phyloP scores from a whole-genome alignment of 1,139 yeast species.

The Candida sanyaensis region DNA sequence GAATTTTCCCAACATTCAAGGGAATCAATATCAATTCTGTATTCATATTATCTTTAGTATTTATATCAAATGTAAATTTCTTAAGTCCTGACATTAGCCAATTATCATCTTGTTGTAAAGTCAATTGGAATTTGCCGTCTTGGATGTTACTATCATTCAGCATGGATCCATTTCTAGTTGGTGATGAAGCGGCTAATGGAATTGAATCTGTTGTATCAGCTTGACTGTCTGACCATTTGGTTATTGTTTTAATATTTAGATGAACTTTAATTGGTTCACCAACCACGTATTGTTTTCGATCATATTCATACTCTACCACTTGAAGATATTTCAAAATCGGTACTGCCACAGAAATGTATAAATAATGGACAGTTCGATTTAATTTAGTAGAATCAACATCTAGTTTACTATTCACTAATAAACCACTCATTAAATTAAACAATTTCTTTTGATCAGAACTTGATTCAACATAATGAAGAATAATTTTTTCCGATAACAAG shows the following conservation, averaged over 20 bases:
- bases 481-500: slow-evolving; percentile 15
- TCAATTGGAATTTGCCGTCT: slow-evolving; percentile 26
- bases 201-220: slow-evolving; percentile 16
- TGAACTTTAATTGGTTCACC: slow-evolving; percentile 61
- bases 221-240: slow-evolving; percentile 40
- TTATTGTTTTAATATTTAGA: slow-evolving; percentile 46
- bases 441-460: slow-evolving; percentile 17
- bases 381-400: neutral
- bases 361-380: slow-evolving; percentile 17
- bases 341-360: slow-evolving; percentile 52
- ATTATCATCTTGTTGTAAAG: slow-evolving; percentile 41
- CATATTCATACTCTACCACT: slow-evolving; percentile 45
- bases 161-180: slow-evolving; percentile 13
- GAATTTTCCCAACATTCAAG: slow-evolving; percentile 69
- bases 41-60: slow-evolving; percentile 15
- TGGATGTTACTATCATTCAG: neutral
- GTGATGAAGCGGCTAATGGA: slow-evolving; percentile 29
- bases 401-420: slow-evolving; percentile 7
- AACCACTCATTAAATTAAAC: slow-evolving; percentile 13
- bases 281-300: slow-evolving; percentile 48
- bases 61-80: slow-evolving; percentile 41
- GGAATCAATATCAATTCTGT: slow-evolving; percentile 64
- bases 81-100: slow-evolving; percentile 76
- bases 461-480: slow-evolving; percentile 18
- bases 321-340: slow-evolving; percentile 56